Base-by-base conservation (phyloP, 164 flowering plant genomes). In the Akebia trifoliata region DNA sequence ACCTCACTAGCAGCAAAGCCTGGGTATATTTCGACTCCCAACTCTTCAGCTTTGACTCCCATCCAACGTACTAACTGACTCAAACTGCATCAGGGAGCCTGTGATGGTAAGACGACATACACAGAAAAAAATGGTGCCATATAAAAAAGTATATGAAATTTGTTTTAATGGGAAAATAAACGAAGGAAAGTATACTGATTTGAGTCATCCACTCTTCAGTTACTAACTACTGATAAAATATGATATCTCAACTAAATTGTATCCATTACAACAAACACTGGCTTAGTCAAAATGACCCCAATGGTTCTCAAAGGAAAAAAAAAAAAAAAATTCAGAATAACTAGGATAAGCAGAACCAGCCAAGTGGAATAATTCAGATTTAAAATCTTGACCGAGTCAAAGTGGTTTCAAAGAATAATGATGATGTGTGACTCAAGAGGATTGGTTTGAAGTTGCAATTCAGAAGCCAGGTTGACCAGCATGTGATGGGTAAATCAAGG, bases 1-100 rank as follows among this genome's bases (percentile, higher is more conserved):
- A 90, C 98, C 97, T 93, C 99, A 70, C 83, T 82, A 54, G 97
- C 99, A 62, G 99, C 82, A 81, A 93, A 90, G 42, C 99, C 97
- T 12, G 99, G 97, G 72, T 90, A 90, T 71, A 93, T 81, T 69
- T 93, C 99, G 56, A 86, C 84, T 54, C 99, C 97, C 49, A 93
- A 59, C 57, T 93, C 96, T 79, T 93, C 97, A 59, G 99, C 96
- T 77, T 90, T 93, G 39, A 18, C 48, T 59, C 89, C 97, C 86
- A 93, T 56, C 99, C 99, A 93, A 24, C 92, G 78, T 38, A 84
- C 89, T 42, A 93, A 65, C 69, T 93, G 94, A 70, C 97, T 87
- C 75, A 92, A 76, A 74, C 98, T 92, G 81, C 69, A 72, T 56
- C 48, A 49, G 4, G 50, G 18, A 30, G 22, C 12, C 15, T 4